Conservation (phyloP, 352 stramenopile genomes). For the Globisporangium canariense region DNA sequence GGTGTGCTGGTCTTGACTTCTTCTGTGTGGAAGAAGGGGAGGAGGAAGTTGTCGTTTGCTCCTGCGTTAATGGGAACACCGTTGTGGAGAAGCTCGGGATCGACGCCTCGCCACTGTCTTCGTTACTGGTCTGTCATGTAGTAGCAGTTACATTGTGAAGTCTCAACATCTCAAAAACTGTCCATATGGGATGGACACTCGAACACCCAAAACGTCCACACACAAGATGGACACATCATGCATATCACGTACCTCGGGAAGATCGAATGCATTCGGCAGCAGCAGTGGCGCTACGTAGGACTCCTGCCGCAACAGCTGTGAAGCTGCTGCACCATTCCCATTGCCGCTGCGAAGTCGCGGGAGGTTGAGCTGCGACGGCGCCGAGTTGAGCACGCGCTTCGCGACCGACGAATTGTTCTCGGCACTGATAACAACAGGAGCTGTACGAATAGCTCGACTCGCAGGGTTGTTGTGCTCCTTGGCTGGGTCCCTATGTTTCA, state of each 20-base stretch:
- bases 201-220: not conserved
- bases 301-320: not conserved
- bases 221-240: not conserved
- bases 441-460: slow-evolving; percentile 1
- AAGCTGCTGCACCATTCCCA: not conserved
- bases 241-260: slow-evolving; percentile 3
- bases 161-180: not conserved
- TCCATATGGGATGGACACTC: not conserved
- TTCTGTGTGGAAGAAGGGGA: not conserved
- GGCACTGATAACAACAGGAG: not conserved
- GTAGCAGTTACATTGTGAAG: not conserved
- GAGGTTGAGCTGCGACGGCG: slow-evolving; percentile 10
- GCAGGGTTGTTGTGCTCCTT: not conserved
- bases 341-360: slow-evolving; percentile 4
- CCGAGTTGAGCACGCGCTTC: slow-evolving; percentile 9
- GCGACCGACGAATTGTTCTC: not conserved
- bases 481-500: slow-evolving; percentile 23
- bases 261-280: slow-evolving; percentile 12
- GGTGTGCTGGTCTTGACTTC: not conserved
- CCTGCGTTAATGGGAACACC: not conserved
- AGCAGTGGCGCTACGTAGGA: not conserved
- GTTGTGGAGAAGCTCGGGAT: slow-evolving; percentile 16
- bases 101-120: slow-evolving; percentile 8
- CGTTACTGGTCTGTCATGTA: not conserved
- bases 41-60: not conserved